A percentile compares a stretch with the other conserved stretches of the same genome.
phyloP scores from a whole-genome alignment of 2,329 filamentous ascomycete genomes.

The Aquanectria penicillioides region DNA sequence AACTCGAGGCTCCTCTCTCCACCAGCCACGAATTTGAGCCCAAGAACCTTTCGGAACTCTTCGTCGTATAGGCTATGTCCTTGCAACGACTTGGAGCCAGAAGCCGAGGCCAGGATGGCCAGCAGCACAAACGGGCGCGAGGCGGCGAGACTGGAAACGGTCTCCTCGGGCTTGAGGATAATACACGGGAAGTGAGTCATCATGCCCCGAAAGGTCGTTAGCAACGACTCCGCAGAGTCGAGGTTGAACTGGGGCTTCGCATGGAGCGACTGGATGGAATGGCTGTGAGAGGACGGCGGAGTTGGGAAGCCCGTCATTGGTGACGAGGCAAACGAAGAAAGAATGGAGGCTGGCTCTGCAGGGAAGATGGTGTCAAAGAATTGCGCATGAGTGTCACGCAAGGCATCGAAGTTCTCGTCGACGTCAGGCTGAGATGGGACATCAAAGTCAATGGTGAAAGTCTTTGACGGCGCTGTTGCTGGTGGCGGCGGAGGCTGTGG shows the following conservation, averaged over 20 bases:
- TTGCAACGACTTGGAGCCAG: slow-evolving; percentile 58
- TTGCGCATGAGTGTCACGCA: slow-evolving; percentile 55
- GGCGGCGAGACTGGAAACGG: slow-evolving; percentile 56
- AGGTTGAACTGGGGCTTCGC: slow-evolving; percentile 65
- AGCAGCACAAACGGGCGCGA: slow-evolving; percentile 63
- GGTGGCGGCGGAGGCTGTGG: slow-evolving; percentile 36
- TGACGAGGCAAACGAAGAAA: slow-evolving; percentile 31
- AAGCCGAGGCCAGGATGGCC: slow-evolving; percentile 62
- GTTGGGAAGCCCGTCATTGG: slow-evolving; percentile 38
- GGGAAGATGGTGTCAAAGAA: slow-evolving; percentile 55
- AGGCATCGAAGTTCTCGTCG: slow-evolving; percentile 51
- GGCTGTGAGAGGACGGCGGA: slow-evolving; percentile 42
- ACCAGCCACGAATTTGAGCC: slow-evolving; percentile 64
- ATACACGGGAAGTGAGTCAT: slow-evolving; percentile 56
- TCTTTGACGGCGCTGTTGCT: slow-evolving; percentile 56
- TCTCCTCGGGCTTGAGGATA: slow-evolving; percentile 51
- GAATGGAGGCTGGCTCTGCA: slow-evolving; percentile 34
- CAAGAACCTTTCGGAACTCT: slow-evolving; percentile 67
- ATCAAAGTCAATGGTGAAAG: slow-evolving; percentile 63
- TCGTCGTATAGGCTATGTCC: slow-evolving; percentile 65
- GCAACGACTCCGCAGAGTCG: slow-evolving; percentile 59
- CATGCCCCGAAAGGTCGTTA: slow-evolving; percentile 57
- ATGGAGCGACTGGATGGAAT: slow-evolving; percentile 51
- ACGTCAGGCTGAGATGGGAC: slow-evolving; percentile 53
- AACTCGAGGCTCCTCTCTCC: slow-evolving; percentile 67